Evolutionary conservation across 2,329 filamentous ascomycete genomes (phyloP).

Genomic region (Dothistroma septosporum): DNA sequence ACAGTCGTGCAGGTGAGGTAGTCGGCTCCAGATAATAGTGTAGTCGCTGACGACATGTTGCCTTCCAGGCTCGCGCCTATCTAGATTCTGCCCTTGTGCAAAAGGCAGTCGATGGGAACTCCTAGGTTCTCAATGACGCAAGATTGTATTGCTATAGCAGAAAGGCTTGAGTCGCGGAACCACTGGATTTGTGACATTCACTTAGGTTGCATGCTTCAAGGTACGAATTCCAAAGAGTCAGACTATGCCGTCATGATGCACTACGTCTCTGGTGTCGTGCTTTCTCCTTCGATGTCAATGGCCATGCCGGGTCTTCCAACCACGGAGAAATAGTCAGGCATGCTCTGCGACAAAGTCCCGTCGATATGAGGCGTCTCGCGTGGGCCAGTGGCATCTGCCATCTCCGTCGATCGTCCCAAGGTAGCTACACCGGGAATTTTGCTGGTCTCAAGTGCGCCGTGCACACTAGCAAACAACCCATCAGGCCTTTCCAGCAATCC

Average conservation of each 20-base stretch:
- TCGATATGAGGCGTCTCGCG: not conserved
- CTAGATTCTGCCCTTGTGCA: slow-evolving; percentile 28
- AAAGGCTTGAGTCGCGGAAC: no score
- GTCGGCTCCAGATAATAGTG: not conserved
- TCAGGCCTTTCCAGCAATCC: slow-evolving; percentile 18
- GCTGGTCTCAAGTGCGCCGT: slow-evolving; percentile 1
- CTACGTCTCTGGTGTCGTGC: not conserved
- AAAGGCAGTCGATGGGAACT: slow-evolving; percentile 25
- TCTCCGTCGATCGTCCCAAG: not conserved
- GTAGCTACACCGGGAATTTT: not conserved
- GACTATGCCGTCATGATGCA: not conserved
- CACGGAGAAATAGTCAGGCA: slow-evolving; percentile 8
- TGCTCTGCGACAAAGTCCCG: not conserved
- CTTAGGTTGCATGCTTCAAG: no score
- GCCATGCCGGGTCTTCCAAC: not conserved
- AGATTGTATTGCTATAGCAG: not conserved
- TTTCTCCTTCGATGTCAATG: not conserved
- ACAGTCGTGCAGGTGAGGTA: slow-evolving; percentile 26
- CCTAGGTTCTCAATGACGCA: not conserved
- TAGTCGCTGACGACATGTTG: not conserved
- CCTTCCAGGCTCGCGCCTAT: slow-evolving; percentile 22
- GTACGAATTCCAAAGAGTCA: not conserved
- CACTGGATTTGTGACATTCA: no score
- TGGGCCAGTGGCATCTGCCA: not conserved
- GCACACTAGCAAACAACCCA: slow-evolving; percentile 5